Evolutionary conservation across 202 grass and related monocot species (phyloP).

Genomic region (Zizania palustris): DNA sequence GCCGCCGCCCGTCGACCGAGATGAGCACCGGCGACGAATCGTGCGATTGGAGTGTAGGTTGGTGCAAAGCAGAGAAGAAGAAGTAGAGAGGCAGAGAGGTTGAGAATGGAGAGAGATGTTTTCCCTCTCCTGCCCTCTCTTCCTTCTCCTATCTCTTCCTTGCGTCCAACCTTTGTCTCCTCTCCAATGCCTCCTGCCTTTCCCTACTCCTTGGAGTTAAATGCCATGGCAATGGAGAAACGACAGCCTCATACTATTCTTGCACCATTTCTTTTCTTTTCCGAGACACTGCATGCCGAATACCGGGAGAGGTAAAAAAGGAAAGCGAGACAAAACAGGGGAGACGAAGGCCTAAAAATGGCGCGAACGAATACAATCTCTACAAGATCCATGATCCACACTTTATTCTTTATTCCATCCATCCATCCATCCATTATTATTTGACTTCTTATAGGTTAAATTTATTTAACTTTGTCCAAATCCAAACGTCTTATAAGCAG

Average conservation of each 20-base stretch:
- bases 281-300: background rate
- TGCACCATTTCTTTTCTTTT: constrained; percentile 27
- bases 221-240: constrained; percentile 40
- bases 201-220: constrained; percentile 12
- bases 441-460: no score
- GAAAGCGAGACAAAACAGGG: background rate
- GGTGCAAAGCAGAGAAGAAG: constrained; percentile 37
- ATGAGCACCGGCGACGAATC: constrained; percentile 12
- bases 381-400: constrained; percentile 10
- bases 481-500: no score
- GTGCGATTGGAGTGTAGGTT: constrained; percentile 11
- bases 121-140: constrained; percentile 23
- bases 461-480: no score
- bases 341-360: constrained; percentile 21
- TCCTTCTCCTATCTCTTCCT: constrained; percentile 43
- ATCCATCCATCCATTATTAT: background rate
- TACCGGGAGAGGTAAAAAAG: constrained; percentile 8
- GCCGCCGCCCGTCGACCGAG: background rate
- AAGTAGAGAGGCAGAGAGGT: constrained; percentile 40
- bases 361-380: constrained; percentile 22
- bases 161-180: constrained; percentile 24
- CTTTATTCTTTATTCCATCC: constrained; percentile 1
- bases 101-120: constrained; percentile 18
- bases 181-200: constrained; percentile 1
- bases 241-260: constrained; percentile 57